Conservation (phyloP, 306 rosid genomes). For the Cucurbita argyrosperma region DNA sequence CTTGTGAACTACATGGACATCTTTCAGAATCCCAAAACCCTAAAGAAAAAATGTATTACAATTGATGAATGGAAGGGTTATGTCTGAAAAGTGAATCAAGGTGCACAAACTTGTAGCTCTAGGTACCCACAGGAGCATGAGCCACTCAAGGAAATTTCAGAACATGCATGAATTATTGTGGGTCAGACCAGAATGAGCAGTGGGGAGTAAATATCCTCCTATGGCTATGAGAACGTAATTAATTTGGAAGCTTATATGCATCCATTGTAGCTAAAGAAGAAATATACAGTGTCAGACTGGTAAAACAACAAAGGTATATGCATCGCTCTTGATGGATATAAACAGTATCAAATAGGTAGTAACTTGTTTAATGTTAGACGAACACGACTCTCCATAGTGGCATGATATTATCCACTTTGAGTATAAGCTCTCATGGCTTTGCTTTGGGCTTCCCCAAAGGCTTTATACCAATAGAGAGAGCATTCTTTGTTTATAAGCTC, state of each 20-base stretch:
- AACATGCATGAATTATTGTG: background rate
- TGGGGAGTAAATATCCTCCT: background rate
- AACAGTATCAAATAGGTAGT: background rate
- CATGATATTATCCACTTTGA: too few species aligned
- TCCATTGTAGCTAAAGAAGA: background rate
- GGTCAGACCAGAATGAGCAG: background rate
- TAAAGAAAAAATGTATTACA: constrained; percentile 14
- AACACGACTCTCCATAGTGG: too few species aligned
- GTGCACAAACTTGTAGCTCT: background rate
- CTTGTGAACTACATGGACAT: constrained; percentile 38
- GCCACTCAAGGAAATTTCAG: background rate
- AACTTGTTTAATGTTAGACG: background rate
- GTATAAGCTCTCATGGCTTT: too few species aligned
- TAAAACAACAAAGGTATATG: background rate
- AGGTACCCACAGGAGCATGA: background rate
- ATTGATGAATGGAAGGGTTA: background rate
- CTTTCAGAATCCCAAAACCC: constrained; percentile 61
- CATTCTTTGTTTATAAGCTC: too few species aligned
- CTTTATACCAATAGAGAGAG: too few species aligned
- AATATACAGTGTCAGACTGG: background rate
- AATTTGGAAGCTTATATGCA: background rate
- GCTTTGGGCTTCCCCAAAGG: too few species aligned
- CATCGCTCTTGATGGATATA: background rate
- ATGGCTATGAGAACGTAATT: background rate
- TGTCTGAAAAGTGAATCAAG: background rate